A percentile compares a stretch with the other conserved stretches of the same genome.
Evolutionary conservation across 2,329 filamentous ascomycete species (phyloP).

Genomic region (Calonectria crousiana): DNA sequence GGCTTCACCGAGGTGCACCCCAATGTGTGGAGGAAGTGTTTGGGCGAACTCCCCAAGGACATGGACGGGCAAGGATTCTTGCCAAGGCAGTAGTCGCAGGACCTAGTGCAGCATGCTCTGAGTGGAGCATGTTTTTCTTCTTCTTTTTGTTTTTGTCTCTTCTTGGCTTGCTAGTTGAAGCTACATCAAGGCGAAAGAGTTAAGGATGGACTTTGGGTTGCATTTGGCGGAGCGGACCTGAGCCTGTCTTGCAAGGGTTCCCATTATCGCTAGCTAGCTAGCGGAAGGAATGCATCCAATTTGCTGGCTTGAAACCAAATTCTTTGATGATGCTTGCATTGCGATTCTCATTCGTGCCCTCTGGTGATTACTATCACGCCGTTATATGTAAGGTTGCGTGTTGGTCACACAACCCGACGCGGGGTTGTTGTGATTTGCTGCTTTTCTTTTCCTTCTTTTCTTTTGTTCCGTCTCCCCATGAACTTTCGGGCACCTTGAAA

Average conservation of each 20-base stretch:
- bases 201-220: neutral
- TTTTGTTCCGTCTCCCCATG: neutral
- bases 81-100: neutral
- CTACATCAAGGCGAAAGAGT: neutral
- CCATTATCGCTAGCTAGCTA: neutral
- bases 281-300: neutral
- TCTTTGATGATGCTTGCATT: neutral
- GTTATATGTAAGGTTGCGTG: neutral
- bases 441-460: neutral
- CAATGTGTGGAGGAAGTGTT: conserved; percentile 28
- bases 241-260: neutral
- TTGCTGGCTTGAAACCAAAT: neutral
- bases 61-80: neutral
- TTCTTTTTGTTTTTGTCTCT: neutral
- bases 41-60: conserved; percentile 27
- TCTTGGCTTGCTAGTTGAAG: neutral
- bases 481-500: neutral
- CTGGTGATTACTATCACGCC: neutral
- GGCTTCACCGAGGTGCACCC: conserved; percentile 23
- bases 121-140: neutral
- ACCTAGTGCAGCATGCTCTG: neutral
- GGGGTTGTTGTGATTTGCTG: neutral
- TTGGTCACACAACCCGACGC: neutral
- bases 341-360: neutral
- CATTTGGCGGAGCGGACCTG: neutral